Conservation (phyloP, 163 green algal genomes). For the Prototheca wickerhamii region DNA sequence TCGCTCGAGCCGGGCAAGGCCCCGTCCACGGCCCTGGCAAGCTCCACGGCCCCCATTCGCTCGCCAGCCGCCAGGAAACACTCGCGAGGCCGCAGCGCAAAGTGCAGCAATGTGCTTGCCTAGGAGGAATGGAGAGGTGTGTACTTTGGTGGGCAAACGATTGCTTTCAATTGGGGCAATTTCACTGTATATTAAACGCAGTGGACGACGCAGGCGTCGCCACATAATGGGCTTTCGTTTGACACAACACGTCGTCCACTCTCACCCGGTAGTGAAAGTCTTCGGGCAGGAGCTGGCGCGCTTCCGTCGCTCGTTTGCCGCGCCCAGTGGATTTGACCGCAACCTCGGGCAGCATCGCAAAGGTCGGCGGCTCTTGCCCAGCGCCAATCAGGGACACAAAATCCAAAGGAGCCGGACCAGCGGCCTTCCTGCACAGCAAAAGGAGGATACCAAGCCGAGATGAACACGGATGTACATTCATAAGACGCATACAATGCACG, state of each 20-base stretch:
- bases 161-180: too few species aligned
- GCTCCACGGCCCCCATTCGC: too few species aligned
- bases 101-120: conserved; percentile 11
- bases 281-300: conserved; percentile 37
- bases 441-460: too few species aligned
- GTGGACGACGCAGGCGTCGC: too few species aligned
- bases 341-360: conserved; percentile 13
- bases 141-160: not conserved
- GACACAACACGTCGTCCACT: not conserved
- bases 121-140: not conserved
- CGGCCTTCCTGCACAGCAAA: conserved; percentile 6
- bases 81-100: conserved; percentile 17
- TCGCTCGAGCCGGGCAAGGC: too few species aligned
- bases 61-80: conserved; percentile 1
- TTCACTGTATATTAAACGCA: too few species aligned
- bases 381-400: conserved; percentile 42
- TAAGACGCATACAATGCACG: too few species aligned
- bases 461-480: too few species aligned
- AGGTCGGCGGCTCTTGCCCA: conserved; percentile 7
- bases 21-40: too few species aligned
- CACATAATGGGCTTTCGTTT: too few species aligned
- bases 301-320: not conserved
- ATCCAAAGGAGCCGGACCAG: conserved; percentile 41
- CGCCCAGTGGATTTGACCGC: not conserved
- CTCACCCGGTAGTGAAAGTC: conserved; percentile 44